Base-by-base conservation (phyloP, 257 asterid genomes). In the Nicotiana otophora region DNA sequence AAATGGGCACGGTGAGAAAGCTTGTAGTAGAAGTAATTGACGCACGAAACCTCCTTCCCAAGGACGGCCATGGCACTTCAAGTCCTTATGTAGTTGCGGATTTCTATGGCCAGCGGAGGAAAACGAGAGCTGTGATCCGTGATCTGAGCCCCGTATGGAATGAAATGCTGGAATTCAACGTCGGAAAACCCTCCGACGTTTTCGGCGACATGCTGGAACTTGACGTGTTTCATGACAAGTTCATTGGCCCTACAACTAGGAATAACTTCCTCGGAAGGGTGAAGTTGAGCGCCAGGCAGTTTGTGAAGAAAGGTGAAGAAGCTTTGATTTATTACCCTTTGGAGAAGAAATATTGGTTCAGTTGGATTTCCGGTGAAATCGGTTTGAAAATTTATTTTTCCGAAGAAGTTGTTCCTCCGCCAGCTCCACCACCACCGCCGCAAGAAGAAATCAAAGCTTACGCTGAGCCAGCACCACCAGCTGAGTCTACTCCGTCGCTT, bases 221-320 rank as follows among this genome's bases (percentile, higher is more conserved):
- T 55, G 91, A 91, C 42, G 88, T 95, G 11, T 87, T 85, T 28
- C 98, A 95, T 61, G 98, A 93, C 57, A 88, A 82, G 58, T 89
- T 72, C 55, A 39, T 92, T 3, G 96, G 98, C 0, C 98, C 98
- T 15, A 95, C 98, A 4, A 93, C 94, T 23, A 81, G 98, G 86
- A 90, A 91, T 83, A 91, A 95, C 42, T 93, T 92, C 60, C 92
- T 95, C 0, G 98, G 98, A 42, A 80, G 96, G 51, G 85, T 93
- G 42, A 84, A 87, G 86, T 87, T 95, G 84, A 87, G 82, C 39
- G 88, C 98, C 15, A 5, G 77, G 3, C 98, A 95, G 88, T 93
- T 95, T 39, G 98, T 93, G 61, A 93, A 88, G 91, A 92, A 88
- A 87, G 98, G 98, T 2, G 98, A 95, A 81, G 98, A 95, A 85